A percentile compares a stretch with the other conserved stretches of the same genome.
Evolutionary conservation across 169 alveolate species (phyloP).

Genomic region (Cyclospora cayetanensis): DNA sequence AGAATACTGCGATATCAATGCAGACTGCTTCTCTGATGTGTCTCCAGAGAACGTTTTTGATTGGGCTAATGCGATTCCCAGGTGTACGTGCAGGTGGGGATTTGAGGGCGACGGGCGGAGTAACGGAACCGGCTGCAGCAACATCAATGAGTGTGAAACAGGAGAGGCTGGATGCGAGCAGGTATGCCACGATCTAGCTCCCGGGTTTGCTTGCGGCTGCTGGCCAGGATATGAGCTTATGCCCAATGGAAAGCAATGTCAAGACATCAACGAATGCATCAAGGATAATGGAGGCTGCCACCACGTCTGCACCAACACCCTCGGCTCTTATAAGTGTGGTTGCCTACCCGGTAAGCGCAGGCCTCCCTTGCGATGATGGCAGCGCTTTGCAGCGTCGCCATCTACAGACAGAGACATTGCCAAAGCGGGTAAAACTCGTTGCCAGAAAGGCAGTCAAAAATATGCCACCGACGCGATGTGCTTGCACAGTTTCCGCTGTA

Average conservation of each 20-base stretch:
- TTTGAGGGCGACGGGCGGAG: slow-evolving; percentile 77
- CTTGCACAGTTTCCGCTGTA: background rate
- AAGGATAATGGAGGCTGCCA: slow-evolving; percentile 70
- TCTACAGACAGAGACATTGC: background rate
- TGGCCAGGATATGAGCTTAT: slow-evolving; percentile 60
- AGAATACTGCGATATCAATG: slow-evolving; percentile 25
- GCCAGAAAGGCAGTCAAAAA: background rate
- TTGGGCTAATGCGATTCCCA: slow-evolving; percentile 73
- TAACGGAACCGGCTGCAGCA: slow-evolving; percentile 75
- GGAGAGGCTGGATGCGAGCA: slow-evolving; percentile 76
- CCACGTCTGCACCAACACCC: slow-evolving; percentile 72
- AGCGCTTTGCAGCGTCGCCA: background rate
- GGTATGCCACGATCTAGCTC: slow-evolving; percentile 66
- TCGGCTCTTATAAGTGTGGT: slow-evolving; percentile 73
- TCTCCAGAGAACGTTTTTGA: slow-evolving; percentile 62
- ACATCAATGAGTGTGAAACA: slow-evolving; percentile 72
- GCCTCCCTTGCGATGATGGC: background rate
- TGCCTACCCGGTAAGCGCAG: slow-evolving; percentile 71
- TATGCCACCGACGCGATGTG: background rate
- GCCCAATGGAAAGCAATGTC: slow-evolving; percentile 70
- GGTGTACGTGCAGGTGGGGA: slow-evolving; percentile 75
- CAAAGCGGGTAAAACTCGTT: background rate
- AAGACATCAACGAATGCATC: slow-evolving; percentile 76
- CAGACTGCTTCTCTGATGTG: slow-evolving; percentile 33
- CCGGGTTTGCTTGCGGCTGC: slow-evolving; percentile 47